Conservation (phyloP, 192 early-diverging fungal genomes). For the Backusella tarrabulga region DNA sequence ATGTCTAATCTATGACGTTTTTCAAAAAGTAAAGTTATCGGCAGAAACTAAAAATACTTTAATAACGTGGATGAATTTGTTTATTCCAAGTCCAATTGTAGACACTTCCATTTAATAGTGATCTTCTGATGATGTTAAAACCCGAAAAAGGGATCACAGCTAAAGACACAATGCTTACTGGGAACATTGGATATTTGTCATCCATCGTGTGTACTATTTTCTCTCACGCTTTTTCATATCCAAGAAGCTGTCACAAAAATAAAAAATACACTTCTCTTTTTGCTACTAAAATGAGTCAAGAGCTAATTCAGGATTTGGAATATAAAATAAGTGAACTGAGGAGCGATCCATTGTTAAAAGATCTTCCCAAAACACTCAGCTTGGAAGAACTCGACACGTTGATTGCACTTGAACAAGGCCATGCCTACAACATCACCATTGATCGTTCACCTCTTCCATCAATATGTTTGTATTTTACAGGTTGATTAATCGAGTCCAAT, state of each 20-base stretch:
- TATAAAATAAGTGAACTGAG: constrained; percentile 2
- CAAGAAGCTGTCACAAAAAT: not conserved
- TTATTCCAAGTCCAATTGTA: too few species aligned
- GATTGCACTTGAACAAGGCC: constrained; percentile 28
- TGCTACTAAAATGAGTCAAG: not conserved
- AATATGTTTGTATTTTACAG: constrained; percentile 11
- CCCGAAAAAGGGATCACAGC: too few species aligned
- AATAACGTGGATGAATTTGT: too few species aligned
- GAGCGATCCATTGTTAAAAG: constrained; percentile 22
- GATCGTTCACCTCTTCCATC: constrained; percentile 12
- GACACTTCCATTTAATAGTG: too few species aligned
- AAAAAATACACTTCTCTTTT: not conserved
- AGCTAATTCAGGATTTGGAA: not conserved
- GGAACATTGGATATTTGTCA: too few species aligned
- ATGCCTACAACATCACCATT: constrained; percentile 21
- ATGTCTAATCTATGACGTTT: too few species aligned
- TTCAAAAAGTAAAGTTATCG: too few species aligned
- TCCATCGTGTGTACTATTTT: not conserved
- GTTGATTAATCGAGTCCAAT: not conserved
- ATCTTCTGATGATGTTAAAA: too few species aligned
- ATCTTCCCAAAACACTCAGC: constrained; percentile 1
- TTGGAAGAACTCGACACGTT: constrained; percentile 22
- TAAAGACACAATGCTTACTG: too few species aligned
- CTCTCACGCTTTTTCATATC: not conserved
- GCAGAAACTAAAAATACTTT: too few species aligned